phyloP scores from a whole-genome alignment of 2,329 filamentous ascomycete genomes.

The Penicillium glabrum region DNA sequence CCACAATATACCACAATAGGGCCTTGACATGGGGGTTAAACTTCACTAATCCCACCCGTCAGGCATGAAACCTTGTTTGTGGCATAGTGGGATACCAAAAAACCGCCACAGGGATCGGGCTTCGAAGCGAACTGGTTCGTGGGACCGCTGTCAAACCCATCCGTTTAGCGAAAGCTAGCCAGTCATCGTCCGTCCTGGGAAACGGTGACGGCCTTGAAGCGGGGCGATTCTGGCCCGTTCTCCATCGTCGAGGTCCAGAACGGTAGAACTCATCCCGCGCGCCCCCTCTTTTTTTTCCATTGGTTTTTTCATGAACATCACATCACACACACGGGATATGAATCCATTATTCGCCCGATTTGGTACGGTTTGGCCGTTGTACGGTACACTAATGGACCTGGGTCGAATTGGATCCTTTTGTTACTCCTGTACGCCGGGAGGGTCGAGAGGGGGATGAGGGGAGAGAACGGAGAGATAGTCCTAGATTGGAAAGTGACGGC shows the following conservation, averaged over 20 bases:
- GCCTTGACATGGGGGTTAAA: not conserved
- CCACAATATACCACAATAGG: not conserved
- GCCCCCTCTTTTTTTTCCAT: not conserved
- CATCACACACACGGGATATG: not conserved
- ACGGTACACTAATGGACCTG: not conserved
- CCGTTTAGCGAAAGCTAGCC: not conserved
- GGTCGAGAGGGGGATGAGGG: not conserved
- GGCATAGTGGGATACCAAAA: not conserved
- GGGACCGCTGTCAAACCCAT: conserved; percentile 15
- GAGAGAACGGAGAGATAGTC: not conserved
- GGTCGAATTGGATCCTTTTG: not conserved
- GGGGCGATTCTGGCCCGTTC: conserved; percentile 12
- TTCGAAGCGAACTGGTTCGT: conserved; percentile 9
- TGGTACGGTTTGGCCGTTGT: not conserved
- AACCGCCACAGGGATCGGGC: not conserved
- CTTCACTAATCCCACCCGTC: not conserved
- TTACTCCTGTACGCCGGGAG: not conserved
- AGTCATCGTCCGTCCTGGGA: conserved; percentile 4
- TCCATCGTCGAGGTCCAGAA: conserved; percentile 9
- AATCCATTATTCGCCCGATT: not conserved
- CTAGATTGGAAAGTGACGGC: not conserved
- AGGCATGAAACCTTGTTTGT: conserved; percentile 2
- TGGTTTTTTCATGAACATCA: not conserved
- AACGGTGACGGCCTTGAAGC: conserved; percentile 9
- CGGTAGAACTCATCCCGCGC: conserved; percentile 3